Evolutionary conservation across 305 asterid species (phyloP).

Genomic region (Fraxinus xanthoxyloides): DNA sequence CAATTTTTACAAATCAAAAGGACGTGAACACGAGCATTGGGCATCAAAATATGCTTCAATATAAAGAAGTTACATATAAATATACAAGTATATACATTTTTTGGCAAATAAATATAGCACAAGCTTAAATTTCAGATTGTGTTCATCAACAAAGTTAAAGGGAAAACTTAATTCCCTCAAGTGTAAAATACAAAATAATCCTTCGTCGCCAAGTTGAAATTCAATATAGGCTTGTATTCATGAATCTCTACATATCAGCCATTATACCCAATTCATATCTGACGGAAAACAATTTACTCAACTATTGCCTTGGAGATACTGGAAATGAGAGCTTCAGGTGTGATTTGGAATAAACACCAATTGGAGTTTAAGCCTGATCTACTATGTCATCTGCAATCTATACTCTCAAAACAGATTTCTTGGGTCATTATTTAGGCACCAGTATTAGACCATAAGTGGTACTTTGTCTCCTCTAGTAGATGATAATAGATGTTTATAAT

Average conservation of each 20-base stretch:
- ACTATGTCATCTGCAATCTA: background rate
- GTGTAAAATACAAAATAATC: background rate
- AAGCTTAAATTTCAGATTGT: background rate
- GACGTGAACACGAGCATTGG: background rate
- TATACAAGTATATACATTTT: too few relatives aligned
- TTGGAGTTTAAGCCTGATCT: background rate
- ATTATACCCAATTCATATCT: background rate
- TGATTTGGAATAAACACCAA: background rate
- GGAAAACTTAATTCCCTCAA: background rate
- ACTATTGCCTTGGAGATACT: background rate
- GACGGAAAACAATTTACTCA: background rate
- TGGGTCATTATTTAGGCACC: background rate
- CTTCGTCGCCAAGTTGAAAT: background rate
- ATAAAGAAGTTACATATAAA: background rate
- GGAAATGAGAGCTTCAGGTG: background rate
- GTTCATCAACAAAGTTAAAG: background rate
- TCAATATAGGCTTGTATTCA: background rate
- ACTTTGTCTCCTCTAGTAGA: background rate
- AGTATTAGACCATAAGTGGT: background rate
- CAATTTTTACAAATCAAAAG: background rate
- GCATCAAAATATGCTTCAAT: background rate
- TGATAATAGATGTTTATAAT: background rate
- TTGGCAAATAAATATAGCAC: background rate
- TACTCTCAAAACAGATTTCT: background rate
- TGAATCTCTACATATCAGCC: background rate